These are phyloP conservation scores for Nymphaea colorata DNA, from an alignment of 164 flowering plant genomes.

Conservation along the genomic window DNA sequence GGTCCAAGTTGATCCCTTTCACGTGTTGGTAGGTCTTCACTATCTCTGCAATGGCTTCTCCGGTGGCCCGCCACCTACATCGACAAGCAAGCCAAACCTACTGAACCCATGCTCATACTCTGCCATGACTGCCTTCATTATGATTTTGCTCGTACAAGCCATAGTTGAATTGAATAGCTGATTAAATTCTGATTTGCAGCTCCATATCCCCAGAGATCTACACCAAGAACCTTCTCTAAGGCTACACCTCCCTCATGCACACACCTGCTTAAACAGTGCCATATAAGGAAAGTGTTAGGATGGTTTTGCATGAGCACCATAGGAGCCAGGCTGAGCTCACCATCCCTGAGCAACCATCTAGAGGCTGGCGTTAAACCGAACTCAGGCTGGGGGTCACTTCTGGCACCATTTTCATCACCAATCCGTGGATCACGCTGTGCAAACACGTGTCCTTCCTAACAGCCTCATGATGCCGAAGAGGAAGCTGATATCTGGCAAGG, in stretches of 20 bases:
- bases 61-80: constrained; percentile 10
- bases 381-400: constrained; percentile 9
- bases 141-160: constrained; percentile 6
- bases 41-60: constrained; percentile 4
- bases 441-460: constrained; percentile 30
- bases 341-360: constrained; percentile 18
- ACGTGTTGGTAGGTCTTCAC: constrained; percentile 5
- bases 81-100: constrained; percentile 4
- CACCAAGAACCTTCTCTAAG: constrained; percentile 29
- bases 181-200: background rate
- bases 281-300: constrained; percentile 12
- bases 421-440: background rate
- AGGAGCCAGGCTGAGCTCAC: constrained; percentile 16
- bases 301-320: constrained; percentile 17
- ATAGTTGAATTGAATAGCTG: constrained; percentile 6
- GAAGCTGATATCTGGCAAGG: constrained; percentile 16
- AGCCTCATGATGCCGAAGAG: constrained; percentile 38
- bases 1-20: constrained; percentile 6
- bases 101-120: constrained; percentile 4
- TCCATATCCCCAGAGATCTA: background rate
- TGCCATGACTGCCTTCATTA: constrained; percentile 1
- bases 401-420: constrained; percentile 8
- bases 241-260: constrained; percentile 28
- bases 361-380: constrained; percentile 24
- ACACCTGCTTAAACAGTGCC: constrained; percentile 22